Conservation (phyloP, 129 eudicot genomes). For the Saposhnikovia divaricata region DNA sequence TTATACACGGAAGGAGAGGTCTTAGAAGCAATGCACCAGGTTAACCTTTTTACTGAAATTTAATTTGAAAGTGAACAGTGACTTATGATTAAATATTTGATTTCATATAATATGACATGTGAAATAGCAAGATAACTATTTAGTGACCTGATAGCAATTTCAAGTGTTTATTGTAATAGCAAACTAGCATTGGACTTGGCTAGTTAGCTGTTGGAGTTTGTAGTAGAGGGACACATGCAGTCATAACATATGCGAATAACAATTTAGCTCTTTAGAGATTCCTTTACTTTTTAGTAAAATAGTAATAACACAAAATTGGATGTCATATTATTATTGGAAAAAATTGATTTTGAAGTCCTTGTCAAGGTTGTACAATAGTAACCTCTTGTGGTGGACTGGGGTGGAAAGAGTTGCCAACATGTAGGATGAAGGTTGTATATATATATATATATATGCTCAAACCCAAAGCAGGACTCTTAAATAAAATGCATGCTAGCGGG, state of each 20-base stretch:
- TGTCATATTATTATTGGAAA: not conserved
- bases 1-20: slow-evolving; percentile 36
- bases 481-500: not conserved
- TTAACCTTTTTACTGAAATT: slow-evolving; percentile 11
- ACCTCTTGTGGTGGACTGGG: not conserved
- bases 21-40: slow-evolving; percentile 76
- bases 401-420: not conserved
- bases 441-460: not conserved
- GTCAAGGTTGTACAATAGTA: not conserved
- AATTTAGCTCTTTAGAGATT: not conserved
- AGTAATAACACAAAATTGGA: not conserved
- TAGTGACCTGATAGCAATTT: not conserved
- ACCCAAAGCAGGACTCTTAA: not conserved
- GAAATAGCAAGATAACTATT: not conserved
- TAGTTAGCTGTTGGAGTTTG: not conserved
- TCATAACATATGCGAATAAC: not conserved
- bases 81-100: not conserved
- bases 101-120: not conserved
- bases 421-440: not conserved
- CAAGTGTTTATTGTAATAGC: not conserved
- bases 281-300: not conserved
- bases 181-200: not conserved
- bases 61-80: not conserved
- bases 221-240: not conserved
- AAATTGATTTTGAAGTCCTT: not conserved